Evolutionary conservation across 2,329 filamentous ascomycete species (phyloP).

Genomic region (Colletotrichum tropicale): DNA sequence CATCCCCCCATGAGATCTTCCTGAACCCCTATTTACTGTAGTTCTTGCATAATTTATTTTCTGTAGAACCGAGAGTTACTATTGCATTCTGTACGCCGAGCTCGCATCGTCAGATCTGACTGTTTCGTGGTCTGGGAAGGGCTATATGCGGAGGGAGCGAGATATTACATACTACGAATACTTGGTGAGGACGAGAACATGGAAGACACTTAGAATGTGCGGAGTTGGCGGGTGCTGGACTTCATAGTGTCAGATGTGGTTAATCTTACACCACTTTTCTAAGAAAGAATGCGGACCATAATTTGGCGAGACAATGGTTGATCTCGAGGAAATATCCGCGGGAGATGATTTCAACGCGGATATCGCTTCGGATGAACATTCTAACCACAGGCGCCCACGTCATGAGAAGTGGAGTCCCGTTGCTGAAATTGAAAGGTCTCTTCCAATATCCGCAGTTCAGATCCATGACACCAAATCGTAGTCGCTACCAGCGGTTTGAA

Average conservation of each 20-base stretch:
- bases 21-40: background rate
- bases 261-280: background rate
- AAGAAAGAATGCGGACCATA: background rate
- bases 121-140: background rate
- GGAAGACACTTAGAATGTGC: background rate
- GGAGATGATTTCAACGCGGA: background rate
- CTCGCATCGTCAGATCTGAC: background rate
- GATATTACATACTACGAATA: background rate
- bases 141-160: background rate
- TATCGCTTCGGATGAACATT: background rate
- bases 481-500: too few relatives aligned
- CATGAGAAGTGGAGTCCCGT: accelerated
- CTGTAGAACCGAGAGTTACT: background rate
- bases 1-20: background rate
- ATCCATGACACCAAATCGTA: too few relatives aligned
- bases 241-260: background rate
- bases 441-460: too few relatives aligned
- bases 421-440: too few relatives aligned
- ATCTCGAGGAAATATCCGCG: background rate
- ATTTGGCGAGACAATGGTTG: background rate
- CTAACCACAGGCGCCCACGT: background rate
- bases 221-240: background rate
- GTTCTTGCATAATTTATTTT: background rate
- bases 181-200: background rate
- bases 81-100: background rate